Percentiles rank a stretch among this genome's conserved stretches.
phyloP scores from a whole-genome alignment of 768 basidiomycete genomes.

The Chalciporus sphaerocephalus region DNA sequence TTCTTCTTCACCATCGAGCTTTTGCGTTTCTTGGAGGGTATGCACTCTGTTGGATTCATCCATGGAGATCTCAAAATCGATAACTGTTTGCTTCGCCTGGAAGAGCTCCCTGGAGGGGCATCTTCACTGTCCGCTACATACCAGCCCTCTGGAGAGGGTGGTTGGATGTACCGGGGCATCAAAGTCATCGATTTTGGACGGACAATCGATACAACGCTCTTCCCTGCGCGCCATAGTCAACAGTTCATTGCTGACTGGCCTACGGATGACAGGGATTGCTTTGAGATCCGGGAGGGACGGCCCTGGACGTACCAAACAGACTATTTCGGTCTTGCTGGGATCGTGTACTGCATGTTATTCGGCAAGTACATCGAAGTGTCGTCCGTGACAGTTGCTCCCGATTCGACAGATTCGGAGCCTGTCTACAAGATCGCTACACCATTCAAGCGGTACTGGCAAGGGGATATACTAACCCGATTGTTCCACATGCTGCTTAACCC shows the following conservation, averaged over 20 bases:
- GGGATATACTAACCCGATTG: constrained; percentile 74
- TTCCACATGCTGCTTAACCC: constrained; percentile 91
- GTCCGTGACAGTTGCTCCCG: constrained; percentile 40
- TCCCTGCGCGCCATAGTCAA: constrained; percentile 62
- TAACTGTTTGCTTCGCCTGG: constrained; percentile 92
- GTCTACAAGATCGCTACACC: constrained; percentile 67
- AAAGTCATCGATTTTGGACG: constrained; percentile 98
- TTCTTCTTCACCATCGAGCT: constrained; percentile 95
- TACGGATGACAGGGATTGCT: constrained; percentile 86
- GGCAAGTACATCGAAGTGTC: constrained; percentile 90
- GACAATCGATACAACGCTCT: constrained; percentile 79
- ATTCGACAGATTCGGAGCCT: constrained; percentile 28
- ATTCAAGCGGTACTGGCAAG: constrained; percentile 96
- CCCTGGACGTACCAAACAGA: constrained; percentile 96
- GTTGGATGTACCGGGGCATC: constrained; percentile 86
- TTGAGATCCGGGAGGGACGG: constrained; percentile 76
- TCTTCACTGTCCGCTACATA: constrained; percentile 75
- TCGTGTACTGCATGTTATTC: constrained; percentile 94
- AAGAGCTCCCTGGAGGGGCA: constrained; percentile 69
- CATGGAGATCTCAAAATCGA: constrained; percentile 99
- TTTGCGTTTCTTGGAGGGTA: constrained; percentile 71
- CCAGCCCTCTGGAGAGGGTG: constrained; percentile 69
- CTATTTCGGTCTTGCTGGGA: constrained; percentile 92
- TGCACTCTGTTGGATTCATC: constrained; percentile 82
- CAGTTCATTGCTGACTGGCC: constrained; percentile 84